Evolutionary conservation across 371 early-diverging fungal species (phyloP).

Genomic region (Rozella allomycis): DNA sequence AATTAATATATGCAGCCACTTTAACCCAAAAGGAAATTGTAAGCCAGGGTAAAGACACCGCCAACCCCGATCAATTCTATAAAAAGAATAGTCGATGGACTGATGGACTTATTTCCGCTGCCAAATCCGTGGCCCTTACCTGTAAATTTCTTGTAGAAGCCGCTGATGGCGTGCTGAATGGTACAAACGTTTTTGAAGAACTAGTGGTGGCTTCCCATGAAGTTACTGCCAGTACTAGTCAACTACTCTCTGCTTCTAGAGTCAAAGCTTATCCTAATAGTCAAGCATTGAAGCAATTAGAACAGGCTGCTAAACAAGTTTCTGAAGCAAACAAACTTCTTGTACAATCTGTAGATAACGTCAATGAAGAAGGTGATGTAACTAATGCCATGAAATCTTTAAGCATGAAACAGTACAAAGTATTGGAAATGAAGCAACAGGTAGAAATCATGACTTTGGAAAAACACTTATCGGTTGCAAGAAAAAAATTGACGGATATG

Average conservation of each 20-base stretch:
- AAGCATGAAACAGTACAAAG: conserved; percentile 76
- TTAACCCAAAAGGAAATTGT: conserved; percentile 90
- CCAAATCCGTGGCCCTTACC: conserved; percentile 77
- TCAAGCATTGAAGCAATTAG: conserved; percentile 71
- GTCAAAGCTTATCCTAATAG: conserved; percentile 79
- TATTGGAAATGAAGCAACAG: conserved; percentile 90
- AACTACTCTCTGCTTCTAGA: conserved; percentile 85
- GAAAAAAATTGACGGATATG: conserved; percentile 74
- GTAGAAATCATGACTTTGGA: conserved; percentile 83
- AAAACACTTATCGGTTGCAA: conserved; percentile 62
- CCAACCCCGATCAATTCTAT: conserved; percentile 77
- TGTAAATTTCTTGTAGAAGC: conserved; percentile 77
- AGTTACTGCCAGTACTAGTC: conserved; percentile 82
- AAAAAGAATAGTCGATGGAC: conserved; percentile 97
- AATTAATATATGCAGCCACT: conserved; percentile 79
- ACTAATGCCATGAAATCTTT: conserved; percentile 44
- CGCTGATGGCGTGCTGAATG: conserved; percentile 82
- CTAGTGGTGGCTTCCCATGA: conserved; percentile 86
- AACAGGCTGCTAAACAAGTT: conserved; percentile 75
- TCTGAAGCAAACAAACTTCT: conserved; percentile 69
- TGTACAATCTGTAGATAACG: conserved; percentile 71
- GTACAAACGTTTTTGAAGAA: conserved; percentile 72
- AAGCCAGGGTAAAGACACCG: conserved; percentile 61
- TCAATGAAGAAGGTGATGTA: conserved; percentile 24
- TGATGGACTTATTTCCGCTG: conserved; percentile 89